These are phyloP conservation scores for Scedosporium minutisporum DNA, from an alignment of 2,329 filamentous ascomycete species.

Conservation along the genomic window DNA sequence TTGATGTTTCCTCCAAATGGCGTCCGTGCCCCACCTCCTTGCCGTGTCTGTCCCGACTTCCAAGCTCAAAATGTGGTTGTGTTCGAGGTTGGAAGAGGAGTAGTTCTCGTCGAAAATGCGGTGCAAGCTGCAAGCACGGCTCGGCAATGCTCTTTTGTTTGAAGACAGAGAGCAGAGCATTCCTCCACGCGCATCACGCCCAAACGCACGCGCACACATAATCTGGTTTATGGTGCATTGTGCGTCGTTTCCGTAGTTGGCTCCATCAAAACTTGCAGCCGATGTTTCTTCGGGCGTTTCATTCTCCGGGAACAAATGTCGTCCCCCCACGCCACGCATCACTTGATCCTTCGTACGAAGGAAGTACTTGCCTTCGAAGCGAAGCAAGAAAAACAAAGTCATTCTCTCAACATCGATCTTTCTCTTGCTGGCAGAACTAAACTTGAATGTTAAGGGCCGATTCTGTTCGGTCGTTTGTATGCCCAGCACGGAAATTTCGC, in stretches of 20 bases:
- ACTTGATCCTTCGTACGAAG: neutral
- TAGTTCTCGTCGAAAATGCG: neutral
- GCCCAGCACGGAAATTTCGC: too few species aligned
- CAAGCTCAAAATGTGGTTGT: neutral
- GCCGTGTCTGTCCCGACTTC: neutral
- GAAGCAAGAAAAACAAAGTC: neutral
- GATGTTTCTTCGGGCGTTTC: too few species aligned
- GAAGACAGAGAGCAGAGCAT: neutral
- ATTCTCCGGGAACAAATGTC: too few species aligned
- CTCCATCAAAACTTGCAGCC: too few species aligned
- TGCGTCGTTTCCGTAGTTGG: too few species aligned
- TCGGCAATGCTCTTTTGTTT: neutral
- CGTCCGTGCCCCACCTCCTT: neutral
- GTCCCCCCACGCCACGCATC: too few species aligned
- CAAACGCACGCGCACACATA: too few species aligned
- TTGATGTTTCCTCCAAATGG: neutral
- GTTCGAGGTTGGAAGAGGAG: neutral
- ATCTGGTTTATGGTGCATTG: too few species aligned
- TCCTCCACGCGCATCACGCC: neutral
- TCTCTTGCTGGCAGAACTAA: too few species aligned
- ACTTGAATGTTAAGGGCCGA: too few species aligned
- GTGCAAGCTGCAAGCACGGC: neutral
- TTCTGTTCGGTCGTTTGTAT: too few species aligned
- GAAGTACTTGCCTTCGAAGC: neutral
- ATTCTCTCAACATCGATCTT: too few species aligned